Base-by-base conservation (phyloP, 306 rosid species). In the Prunus davidiana region DNA sequence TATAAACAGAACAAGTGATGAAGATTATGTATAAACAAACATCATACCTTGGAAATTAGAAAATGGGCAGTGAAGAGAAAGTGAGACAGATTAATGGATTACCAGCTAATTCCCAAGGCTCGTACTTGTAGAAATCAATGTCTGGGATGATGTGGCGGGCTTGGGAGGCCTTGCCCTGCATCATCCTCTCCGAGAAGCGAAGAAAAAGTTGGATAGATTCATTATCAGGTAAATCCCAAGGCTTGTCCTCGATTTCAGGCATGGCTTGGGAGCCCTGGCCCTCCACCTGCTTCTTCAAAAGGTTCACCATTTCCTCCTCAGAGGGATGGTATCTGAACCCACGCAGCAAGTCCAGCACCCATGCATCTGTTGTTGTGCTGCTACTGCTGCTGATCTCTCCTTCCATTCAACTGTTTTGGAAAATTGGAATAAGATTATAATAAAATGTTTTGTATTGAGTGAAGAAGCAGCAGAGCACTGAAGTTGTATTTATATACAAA, bases 51-150 rank as follows among this genome's bases (percentile, higher is more conserved):
- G n/a, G 0, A 62, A 62, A 27, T 27, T 0, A 27, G 41, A 6
- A 28, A 6, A 30, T 28, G 38, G 43, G 20, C 8, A 5, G 3
- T 2, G 41, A 62, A 16, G 19, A 14, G 15, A 52, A 52, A 16
- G 8, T 16, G 8, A 52, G 10, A 52, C 15, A 16, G 22, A 52
- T 34, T 34, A 34, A 34, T 34, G n/a, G 3, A 50, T 46, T 56
- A 88, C 97, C 72, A 8, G 84, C 88, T 30, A 92, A 47, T 0
- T 92, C 81, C 84, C 78, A 75, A 12, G 96, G 96, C 19, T 92
- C 97, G 3, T 3, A 63, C n/a, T 77, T 78, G 85, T 79, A 81
- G 64, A 87, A 3, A 73, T 88, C 83, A 60, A 90, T 52, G 16
- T 72, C 88, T 30, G 81, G 86, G 12, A 92, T 80, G 38, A 69